Evolutionary conservation across 2,329 filamentous ascomycete genomes (phyloP).

Genomic region (Penicillium sclerotigenum): DNA sequence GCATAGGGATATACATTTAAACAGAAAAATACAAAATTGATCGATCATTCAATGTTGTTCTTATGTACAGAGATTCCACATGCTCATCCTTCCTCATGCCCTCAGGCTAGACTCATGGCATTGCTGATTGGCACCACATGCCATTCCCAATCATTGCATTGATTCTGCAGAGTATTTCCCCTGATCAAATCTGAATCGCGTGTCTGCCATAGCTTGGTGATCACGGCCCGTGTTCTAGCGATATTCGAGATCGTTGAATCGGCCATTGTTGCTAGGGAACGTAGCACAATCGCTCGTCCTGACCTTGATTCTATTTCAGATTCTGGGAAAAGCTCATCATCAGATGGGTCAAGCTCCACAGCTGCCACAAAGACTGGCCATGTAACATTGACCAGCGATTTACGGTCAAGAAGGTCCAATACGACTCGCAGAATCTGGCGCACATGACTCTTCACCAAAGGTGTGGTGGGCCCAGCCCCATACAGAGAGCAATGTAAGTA

Average conservation of each 20-base stretch:
- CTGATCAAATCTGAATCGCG: slow-evolving; percentile 40
- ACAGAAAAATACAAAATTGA: background rate
- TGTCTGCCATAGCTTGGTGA: slow-evolving; percentile 49
- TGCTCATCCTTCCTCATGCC: background rate
- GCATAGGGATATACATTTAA: background rate
- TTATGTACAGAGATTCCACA: background rate
- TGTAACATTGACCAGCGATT: slow-evolving; percentile 36
- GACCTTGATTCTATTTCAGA: slow-evolving; percentile 20
- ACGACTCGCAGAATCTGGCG: slow-evolving; percentile 36
- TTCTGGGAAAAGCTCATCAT: slow-evolving; percentile 37
- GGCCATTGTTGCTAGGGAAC: slow-evolving; percentile 41
- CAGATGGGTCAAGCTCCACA: slow-evolving; percentile 41
- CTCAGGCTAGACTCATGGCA: slow-evolving; percentile 43
- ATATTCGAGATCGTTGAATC: slow-evolving; percentile 46
- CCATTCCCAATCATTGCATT: slow-evolving; percentile 43
- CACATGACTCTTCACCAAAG: slow-evolving; percentile 33
- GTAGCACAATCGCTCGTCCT: slow-evolving; percentile 41
- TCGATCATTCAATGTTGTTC: background rate
- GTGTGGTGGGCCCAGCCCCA: slow-evolving; percentile 42
- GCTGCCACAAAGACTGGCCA: slow-evolving; percentile 47
- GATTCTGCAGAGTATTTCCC: slow-evolving; percentile 11
- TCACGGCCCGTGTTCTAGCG: slow-evolving; percentile 46
- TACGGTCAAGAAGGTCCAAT: slow-evolving; percentile 34
- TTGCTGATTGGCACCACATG: slow-evolving; percentile 44
- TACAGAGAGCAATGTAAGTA: slow-evolving; percentile 49